A percentile compares a stretch with the other conserved stretches of the same genome.
Conservation (phyloP, 345 rosid species). For the Gossypium stocksii region DNA sequence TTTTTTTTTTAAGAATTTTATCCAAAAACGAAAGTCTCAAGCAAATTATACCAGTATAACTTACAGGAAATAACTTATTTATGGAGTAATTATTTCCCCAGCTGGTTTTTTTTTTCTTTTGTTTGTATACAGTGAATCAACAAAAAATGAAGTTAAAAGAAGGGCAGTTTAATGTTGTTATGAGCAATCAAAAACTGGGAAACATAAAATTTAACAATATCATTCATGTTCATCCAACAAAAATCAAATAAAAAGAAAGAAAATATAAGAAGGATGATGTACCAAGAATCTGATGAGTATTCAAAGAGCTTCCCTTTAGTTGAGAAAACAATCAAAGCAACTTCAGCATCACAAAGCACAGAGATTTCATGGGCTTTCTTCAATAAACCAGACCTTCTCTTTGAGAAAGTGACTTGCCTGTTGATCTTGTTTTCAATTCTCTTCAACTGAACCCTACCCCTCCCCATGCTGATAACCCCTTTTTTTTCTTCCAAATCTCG, state of each 20-base stretch:
- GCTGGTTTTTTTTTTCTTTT: too few species aligned
- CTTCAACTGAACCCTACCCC: constrained; percentile 48
- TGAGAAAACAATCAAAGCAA: constrained; percentile 37
- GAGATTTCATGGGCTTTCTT: constrained; percentile 42
- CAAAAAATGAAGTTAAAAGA: too few species aligned
- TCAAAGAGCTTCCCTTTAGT: constrained; percentile 44
- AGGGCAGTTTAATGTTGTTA: not conserved
- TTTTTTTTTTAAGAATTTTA: not conserved
- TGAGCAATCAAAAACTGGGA: not conserved
- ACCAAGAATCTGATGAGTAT: constrained; percentile 43
- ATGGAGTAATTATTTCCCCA: not conserved
- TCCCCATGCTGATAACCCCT: constrained; percentile 27
- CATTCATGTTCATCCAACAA: not conserved
- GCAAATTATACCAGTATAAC: not conserved
- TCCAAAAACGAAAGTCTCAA: not conserved
- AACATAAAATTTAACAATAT: not conserved
- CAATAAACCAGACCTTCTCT: constrained; percentile 39
- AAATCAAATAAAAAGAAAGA: not conserved
- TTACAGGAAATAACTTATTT: not conserved
- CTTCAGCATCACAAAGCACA: constrained; percentile 21
- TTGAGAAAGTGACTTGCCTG: constrained; percentile 47
- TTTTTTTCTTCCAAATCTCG: not conserved
- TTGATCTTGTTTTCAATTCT: constrained; percentile 29
- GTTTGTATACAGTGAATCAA: too few species aligned
- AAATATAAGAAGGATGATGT: not conserved